A percentile compares a stretch with the other conserved stretches of the same genome.
Conservation (phyloP, 2,329 filamentous ascomycete species). For the Pezicula carpinea region DNA sequence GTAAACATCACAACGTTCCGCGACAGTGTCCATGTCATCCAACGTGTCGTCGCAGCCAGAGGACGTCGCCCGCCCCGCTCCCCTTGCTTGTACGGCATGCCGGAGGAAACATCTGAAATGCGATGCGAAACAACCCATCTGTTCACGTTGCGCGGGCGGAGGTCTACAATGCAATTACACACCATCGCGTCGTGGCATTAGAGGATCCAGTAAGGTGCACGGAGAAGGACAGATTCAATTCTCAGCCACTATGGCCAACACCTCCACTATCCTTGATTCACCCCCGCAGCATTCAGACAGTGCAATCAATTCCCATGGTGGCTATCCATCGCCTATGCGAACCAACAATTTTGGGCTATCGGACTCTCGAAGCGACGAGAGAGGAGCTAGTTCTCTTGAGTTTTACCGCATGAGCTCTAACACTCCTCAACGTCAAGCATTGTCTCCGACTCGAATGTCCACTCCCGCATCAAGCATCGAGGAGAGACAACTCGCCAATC, state of each 20-base stretch:
- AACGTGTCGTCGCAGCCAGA: neutral
- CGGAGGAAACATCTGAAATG: conserved; percentile 64
- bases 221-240: conserved; percentile 17
- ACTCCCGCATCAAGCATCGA: neutral
- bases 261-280: conserved; percentile 39
- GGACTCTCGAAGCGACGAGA: neutral
- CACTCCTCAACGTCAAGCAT: neutral
- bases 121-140: conserved; percentile 59
- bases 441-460: neutral
- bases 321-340: neutral
- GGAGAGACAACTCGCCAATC: conserved; percentile 46
- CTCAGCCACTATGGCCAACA: conserved; percentile 38
- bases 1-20: no score
- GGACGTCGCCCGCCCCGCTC: neutral
- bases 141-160: conserved; percentile 57
- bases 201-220: conserved; percentile 53
- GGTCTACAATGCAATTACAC: conserved; percentile 65
- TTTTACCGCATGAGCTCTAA: neutral
- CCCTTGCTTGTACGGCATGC: conserved; percentile 17
- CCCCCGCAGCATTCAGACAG: neutral
- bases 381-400: neutral
- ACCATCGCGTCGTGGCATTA: conserved; percentile 69
- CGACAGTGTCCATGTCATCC: neutral
- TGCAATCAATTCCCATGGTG: neutral
- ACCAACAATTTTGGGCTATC: conserved; percentile 20